Evolutionary conservation across 352 stramenopile species (phyloP), one percentile per base, ranked within the genome.

Genomic region (Peronospora destructor): DNA sequence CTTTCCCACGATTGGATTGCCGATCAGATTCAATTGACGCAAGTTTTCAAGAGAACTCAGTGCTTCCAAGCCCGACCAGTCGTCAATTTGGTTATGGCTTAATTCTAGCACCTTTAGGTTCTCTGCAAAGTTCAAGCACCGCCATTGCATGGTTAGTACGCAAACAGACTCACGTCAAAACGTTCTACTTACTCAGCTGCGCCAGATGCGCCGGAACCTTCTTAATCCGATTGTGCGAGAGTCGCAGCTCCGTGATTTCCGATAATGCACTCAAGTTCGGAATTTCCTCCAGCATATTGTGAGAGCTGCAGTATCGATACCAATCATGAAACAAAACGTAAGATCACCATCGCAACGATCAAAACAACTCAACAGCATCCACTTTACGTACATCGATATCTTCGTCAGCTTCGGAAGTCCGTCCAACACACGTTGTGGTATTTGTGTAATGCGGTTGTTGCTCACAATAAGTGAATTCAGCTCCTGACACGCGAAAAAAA

Each of bases 381-480:
- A 25, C 12, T 1, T 4, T 9, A 62, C 67, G 37, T 68, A 90
- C 82, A 93, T 87, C 29, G 80, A 91, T 49, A 93, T 81, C 64
- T 93, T 93, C 46, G 69, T 90, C 2, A 93, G 56, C 28, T 68
- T 79, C 10, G 81, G 79, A 13, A 93, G 61, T 25, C 74, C 73
- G 6, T 84, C 76, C 17, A 93, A 47, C 9, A 73, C 69, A 6
- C 76, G 76, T 25, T 75, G 57, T 4, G 71, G 61, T 29, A 93
- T 71, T 49, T 85, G 54, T 11, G 68, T 55, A 45, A 93, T 90
- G 40, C 78, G 76, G 49, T 93, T 93, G 53, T 91, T 71, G 64
- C 80, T 91, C 42, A 93, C 66, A 45, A 93, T 89, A 16, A 93
- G 60, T 44, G 83, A 91, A 63, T 88, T 91, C 8, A 93, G 66